phyloP scores from a whole-genome alignment of 1,284 basidiomycete species.

The Trichosporon faecale region DNA sequence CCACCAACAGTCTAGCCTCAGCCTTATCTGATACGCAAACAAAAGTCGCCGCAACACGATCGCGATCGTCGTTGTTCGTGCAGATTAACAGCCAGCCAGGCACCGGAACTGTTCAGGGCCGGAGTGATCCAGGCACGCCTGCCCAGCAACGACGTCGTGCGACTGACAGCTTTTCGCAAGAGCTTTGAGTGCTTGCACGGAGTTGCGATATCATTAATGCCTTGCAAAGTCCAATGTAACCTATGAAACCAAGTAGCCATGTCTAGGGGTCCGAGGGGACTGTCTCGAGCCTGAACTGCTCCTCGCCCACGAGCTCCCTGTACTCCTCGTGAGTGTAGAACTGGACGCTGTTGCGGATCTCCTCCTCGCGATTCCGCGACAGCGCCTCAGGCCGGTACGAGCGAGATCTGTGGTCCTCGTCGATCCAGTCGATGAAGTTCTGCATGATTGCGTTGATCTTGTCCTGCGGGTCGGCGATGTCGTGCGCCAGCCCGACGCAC shows the following conservation, averaged over 20 bases:
- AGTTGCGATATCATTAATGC: background rate
- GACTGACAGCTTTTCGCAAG: too few species aligned
- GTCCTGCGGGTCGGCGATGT: background rate
- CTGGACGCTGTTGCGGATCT: background rate
- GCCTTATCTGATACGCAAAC: background rate
- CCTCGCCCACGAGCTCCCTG: conserved; percentile 1
- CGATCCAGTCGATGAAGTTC: background rate
- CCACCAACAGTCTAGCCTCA: too few species aligned
- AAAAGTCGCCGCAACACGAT: background rate
- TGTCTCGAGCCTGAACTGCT: conserved; percentile 7
- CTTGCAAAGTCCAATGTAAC: background rate
- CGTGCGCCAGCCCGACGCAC: background rate
- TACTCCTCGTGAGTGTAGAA: conserved; percentile 4
- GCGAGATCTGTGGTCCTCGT: background rate
- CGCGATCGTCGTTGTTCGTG: background rate
- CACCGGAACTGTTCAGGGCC: background rate
- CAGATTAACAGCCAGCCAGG: background rate
- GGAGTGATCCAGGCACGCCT: background rate
- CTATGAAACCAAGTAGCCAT: background rate
- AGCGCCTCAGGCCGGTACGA: background rate
- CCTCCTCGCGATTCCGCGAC: background rate
- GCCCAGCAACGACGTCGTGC: background rate
- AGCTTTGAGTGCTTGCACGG: too few species aligned
- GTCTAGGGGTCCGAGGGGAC: background rate
- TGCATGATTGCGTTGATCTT: background rate